These are phyloP conservation scores for Rhexocercosporidium sp. DNA, from an alignment of 2,329 filamentous ascomycete genomes.

Conservation along the genomic window DNA sequence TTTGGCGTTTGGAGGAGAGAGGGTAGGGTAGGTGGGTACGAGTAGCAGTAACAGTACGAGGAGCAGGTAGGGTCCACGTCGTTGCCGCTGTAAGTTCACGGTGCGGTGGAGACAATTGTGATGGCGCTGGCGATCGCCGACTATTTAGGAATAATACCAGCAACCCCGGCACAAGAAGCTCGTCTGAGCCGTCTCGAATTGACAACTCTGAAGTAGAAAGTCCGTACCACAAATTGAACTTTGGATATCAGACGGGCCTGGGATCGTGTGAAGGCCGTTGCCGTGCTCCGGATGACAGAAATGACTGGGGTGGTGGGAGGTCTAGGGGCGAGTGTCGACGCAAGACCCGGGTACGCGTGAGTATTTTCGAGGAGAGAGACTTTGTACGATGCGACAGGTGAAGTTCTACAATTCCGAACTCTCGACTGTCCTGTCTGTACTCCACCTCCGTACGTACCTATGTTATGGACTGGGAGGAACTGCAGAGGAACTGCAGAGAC, in stretches of 20 bases:
- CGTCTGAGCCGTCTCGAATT: conserved; percentile 4
- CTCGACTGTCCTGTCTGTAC: too few species aligned
- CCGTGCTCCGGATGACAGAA: background rate
- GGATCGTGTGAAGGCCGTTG: background rate
- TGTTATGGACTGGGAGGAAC: too few species aligned
- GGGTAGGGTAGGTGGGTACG: too few species aligned
- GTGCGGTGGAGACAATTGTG: conserved; percentile 9
- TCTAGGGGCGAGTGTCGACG: background rate
- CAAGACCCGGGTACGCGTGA: background rate
- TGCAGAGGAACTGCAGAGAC: too few species aligned
- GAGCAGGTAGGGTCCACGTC: conserved; percentile 2
- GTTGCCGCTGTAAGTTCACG: conserved; percentile 1
- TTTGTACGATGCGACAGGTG: conserved; percentile 8
- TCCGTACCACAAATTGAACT: too few species aligned
- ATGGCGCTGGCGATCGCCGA: conserved; percentile 1
- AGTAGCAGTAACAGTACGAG: too few species aligned
- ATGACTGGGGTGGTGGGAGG: background rate
- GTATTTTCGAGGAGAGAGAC: background rate
- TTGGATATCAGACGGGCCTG: background rate
- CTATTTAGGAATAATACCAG: conserved; percentile 4
- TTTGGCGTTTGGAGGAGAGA: conserved; percentile 3
- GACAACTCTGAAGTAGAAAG: background rate
- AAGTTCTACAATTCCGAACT: background rate
- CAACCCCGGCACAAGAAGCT: conserved; percentile 5
- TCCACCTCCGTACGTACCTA: too few species aligned